Percentiles rank a stretch among this genome's conserved stretches.
Conservation (phyloP, 495 filamentous ascomycete genomes). For the Barbatosphaeria neglecta region DNA sequence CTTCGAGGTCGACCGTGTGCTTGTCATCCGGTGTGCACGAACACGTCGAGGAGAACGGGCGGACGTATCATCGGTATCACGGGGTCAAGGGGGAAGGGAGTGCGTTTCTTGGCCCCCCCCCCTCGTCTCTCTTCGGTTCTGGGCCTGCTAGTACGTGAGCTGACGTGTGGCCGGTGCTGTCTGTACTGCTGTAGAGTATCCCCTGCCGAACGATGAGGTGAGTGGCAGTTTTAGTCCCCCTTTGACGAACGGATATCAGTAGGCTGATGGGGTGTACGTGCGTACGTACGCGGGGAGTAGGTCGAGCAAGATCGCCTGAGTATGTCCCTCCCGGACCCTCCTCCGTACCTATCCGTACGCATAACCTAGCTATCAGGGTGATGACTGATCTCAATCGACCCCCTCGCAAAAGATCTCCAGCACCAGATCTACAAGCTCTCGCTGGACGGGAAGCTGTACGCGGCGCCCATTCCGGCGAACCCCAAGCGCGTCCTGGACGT, state of each 20-base stretch:
- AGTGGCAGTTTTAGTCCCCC: not conserved
- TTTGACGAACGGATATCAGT: no score
- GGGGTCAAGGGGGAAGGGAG: no score
- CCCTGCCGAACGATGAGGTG: conserved; percentile 18
- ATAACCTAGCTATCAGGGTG: no score
- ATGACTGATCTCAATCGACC: no score
- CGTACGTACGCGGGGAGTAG: not conserved
- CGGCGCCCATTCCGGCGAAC: conserved; percentile 25
- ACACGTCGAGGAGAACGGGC: conserved; percentile 12
- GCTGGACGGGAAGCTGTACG: conserved; percentile 34
- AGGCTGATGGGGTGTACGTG: not conserved
- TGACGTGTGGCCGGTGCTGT: not conserved
- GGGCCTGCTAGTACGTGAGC: not conserved
- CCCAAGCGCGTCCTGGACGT: conserved; percentile 41
- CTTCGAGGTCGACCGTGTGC: not conserved
- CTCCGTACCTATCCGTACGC: no score
- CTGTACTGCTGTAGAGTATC: conserved; percentile 7
- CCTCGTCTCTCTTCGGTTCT: not conserved
- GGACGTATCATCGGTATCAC: conserved; percentile 16
- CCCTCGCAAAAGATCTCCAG: no score
- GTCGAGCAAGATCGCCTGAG: conserved; percentile 15
- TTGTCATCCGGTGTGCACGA: conserved; percentile 6
- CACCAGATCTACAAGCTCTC: conserved; percentile 43
- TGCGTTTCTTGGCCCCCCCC: not conserved
- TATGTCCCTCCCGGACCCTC: not conserved